Base-by-base conservation (phyloP, 345 rosid genomes). In the Bruguiera sexangula region DNA sequence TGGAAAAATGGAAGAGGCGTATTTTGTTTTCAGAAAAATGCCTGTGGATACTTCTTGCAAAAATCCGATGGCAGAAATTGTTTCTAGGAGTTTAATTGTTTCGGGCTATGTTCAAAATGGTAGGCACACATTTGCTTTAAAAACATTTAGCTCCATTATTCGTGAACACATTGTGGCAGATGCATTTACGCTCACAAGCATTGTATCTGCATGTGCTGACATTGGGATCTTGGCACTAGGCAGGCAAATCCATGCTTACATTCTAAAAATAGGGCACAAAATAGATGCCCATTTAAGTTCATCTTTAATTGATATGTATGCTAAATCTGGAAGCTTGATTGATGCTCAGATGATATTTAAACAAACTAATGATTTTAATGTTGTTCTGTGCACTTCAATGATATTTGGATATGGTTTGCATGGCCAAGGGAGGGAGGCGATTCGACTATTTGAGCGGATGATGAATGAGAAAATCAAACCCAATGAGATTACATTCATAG, bases 341-440 rank as follows among this genome's bases (percentile, higher is more conserved):
- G 88, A 81, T 73, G 82, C 88, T 20, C 16, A 39, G 66, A 71
- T 65, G 62, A 63, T 82, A 51, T 86, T 86, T 63, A 37, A 73
- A 48, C 74, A 72, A 69, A 69, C 65, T 32, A 64, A 48, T 55
- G 70, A 77, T 62, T 27, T 5, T 20, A 77, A 77, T 60, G 77
- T 82, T 54, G 88, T 76, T 30, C 32, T 81, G 30, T 84, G 84
- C 85, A 86, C 86, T 39, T 79, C 88, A 55, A 77, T 86, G 86
- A 81, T 86, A 70, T 80, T 69, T 56, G 84, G 79, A 31, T 79
- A 19, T 67, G 85, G 86, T 71, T 70, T 79, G 59, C 80, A 84
- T 65, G 86, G 90, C 39, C 78, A 67, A 39, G 90, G 81, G 22
- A 74, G 46, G 70, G 78, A 84, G 65, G 87, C 80, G 43, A 69